Evolutionary conservation across 108 stramenopile genomes (phyloP), one percentile per base, ranked within the genome.

Genomic region (Cyclotella distinguenda): DNA sequence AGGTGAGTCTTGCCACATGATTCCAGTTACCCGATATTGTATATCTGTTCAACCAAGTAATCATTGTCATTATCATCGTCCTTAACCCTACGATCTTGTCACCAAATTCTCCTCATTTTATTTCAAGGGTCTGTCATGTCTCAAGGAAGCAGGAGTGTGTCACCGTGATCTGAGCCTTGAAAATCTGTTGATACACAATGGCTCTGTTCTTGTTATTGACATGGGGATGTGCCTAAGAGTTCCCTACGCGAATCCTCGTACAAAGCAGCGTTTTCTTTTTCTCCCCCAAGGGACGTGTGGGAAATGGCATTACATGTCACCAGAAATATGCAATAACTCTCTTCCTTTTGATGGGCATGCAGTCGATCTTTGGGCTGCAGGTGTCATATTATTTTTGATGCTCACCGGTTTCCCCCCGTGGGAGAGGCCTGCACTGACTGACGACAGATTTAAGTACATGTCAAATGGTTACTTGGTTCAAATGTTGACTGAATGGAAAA

Each of bases 321-420:
- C 97, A 1, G 95, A 96, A 65, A 80, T 94, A 9, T 86, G 91
- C 42, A 67, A 64, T 31, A 93, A 84, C 57, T n/a, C 73, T 11
- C 66, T 75, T 54, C 81, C 84, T 1, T 95, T 95, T 74, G 90
- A 97, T 69, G 95, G 93, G 3, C 88, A 72, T 49, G 86, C 94
- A 6, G 90, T 95, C 4, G 97, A 97, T 55, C 77, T 97, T 63
- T 97, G 97, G 97, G 95, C 95, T 7, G 78, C 82, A 26, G 97
- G 97, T 9, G 90, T 96, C 4, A 95, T 97, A 60, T 68, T 97
- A 7, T 97, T 95, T 69, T 64, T 95, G 1, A 87, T 95, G 88
- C 51, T 94, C 30, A 91, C 87, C 0, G 96, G 96, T 11, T 90
- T 92, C 44, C 93, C 94, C 7, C 93, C 96, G n/a, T 93, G 88